phyloP scores from a whole-genome alignment of 805 yeast species.

The Metschnikowia continentalis region DNA sequence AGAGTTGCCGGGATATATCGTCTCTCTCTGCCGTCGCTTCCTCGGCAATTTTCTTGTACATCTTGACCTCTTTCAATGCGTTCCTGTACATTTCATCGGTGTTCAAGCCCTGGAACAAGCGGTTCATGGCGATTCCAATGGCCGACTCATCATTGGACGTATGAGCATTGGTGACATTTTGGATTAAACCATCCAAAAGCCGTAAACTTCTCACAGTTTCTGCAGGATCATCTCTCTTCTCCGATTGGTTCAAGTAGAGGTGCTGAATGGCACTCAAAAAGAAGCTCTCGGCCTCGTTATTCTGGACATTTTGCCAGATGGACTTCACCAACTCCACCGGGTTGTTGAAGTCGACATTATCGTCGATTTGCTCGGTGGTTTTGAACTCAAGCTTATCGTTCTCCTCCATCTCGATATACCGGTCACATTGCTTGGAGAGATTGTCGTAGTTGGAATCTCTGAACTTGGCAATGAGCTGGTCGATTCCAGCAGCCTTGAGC shows the following conservation, averaged over 20 bases:
- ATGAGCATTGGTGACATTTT: conserved; percentile 54
- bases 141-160: conserved; percentile 46
- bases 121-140: conserved; percentile 71
- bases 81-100: conserved; percentile 83
- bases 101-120: conserved; percentile 63
- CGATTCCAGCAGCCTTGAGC: conserved; percentile 24
- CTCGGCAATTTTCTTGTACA: conserved; percentile 22
- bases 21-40: conserved; percentile 38
- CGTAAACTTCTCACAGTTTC: conserved; percentile 50
- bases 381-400: conserved; percentile 49
- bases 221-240: conserved; percentile 43
- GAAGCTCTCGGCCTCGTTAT: conserved; percentile 55
- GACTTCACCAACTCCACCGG: conserved; percentile 66
- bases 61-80: conserved; percentile 40
- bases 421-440: conserved; percentile 61
- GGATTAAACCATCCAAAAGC: conserved; percentile 60
- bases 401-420: conserved; percentile 53
- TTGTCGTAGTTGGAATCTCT: conserved; percentile 48
- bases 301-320: conserved; percentile 53
- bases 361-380: conserved; percentile 29
- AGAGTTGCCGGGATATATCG: conserved; percentile 59
- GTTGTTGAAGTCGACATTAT: conserved; percentile 56
- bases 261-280: conserved; percentile 65
- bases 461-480: conserved; percentile 17
- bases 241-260: conserved; percentile 52